Percentiles rank a stretch among this genome's conserved stretches.
Conservation (phyloP, 2,329 filamentous ascomycete genomes). For the Penicillium capsulatum region DNA sequence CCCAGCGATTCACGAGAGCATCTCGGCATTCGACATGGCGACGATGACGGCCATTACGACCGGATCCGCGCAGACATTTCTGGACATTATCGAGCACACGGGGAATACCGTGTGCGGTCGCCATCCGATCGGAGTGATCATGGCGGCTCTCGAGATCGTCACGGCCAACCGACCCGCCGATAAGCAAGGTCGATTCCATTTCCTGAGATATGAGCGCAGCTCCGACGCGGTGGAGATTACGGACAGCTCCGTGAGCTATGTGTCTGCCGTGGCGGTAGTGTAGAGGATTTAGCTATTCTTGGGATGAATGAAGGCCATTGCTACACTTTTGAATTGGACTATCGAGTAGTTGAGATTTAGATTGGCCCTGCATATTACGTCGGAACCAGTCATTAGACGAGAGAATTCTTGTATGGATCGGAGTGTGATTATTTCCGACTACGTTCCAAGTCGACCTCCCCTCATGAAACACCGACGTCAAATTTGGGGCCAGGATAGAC, state of each 20-base stretch:
- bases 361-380: too few relatives aligned
- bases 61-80: conserved; percentile 67
- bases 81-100: conserved; percentile 64
- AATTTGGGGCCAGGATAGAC: too few relatives aligned
- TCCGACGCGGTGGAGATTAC: conserved; percentile 61
- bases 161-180: conserved; percentile 37
- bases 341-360: too few relatives aligned
- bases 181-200: conserved; percentile 60
- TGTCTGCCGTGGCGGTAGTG: conserved; percentile 79
- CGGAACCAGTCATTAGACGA: too few relatives aligned
- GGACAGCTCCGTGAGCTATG: conserved; percentile 92
- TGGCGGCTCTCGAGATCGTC: conserved; percentile 77
- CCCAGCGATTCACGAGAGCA: conserved; percentile 74
- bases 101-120: conserved; percentile 90
- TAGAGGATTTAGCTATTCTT: too few relatives aligned
- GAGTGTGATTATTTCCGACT: too few relatives aligned
- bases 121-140: conserved; percentile 87
- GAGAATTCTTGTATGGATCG: too few relatives aligned
- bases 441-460: too few relatives aligned
- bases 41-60: conserved; percentile 82
- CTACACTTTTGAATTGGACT: too few relatives aligned
- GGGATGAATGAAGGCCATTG: too few relatives aligned
- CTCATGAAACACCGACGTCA: too few relatives aligned
- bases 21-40: conserved; percentile 70
- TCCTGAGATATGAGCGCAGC: conserved; percentile 85